Evolutionary conservation across 2,329 filamentous ascomycete genomes (phyloP), one percentile per base, ranked within the genome.

Genomic region (Aspergillus flavus): DNA sequence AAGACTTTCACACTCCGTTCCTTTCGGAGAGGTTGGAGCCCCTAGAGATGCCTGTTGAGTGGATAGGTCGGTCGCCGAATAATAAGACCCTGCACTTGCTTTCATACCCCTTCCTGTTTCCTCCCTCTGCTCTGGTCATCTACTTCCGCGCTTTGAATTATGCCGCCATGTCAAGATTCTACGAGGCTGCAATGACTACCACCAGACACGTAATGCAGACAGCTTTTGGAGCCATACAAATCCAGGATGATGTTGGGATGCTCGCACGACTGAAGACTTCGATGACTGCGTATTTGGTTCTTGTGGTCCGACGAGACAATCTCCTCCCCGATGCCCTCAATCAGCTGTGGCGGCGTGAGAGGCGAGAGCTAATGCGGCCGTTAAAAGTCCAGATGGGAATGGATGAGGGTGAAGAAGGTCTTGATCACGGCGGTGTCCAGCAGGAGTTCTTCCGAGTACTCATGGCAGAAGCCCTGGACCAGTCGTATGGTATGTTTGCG

Each of bases 391-490:
- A 92, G 57, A 86, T 98, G 62, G 93, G 93, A 4, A 90, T 93
- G 73, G 89, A 92, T 39, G 84, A 84, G 59, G 92, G 93, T 34
- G 95, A 98, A 76, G 89, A 96, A 75, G 95, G 95, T 0, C 87
- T 96, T 39, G 95, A 99, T 76, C 93, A 94, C 56, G 95, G 95
- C 50, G 95, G 95, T 66, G 94, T 99, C 1, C 94, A 97, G 71
- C 94, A 97, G 75, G 95, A 99, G 67, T 98, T 97, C 75, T 98
- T 99, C 80, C 88, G 93, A 19, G 80, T 97, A 32, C 88, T 92
- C 21, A 89, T 97, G 69, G 87, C 87, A 0, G 90, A 96, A 72
- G 91, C 91, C 4, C 84, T 98, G 53, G 85, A 92, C 69, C 90
- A 92, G 5, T 85, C 89, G 50, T 92, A 91, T 71, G 93, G 87